Conservation (phyloP, 139 green algal genomes). For the Chlorella sp. region DNA sequence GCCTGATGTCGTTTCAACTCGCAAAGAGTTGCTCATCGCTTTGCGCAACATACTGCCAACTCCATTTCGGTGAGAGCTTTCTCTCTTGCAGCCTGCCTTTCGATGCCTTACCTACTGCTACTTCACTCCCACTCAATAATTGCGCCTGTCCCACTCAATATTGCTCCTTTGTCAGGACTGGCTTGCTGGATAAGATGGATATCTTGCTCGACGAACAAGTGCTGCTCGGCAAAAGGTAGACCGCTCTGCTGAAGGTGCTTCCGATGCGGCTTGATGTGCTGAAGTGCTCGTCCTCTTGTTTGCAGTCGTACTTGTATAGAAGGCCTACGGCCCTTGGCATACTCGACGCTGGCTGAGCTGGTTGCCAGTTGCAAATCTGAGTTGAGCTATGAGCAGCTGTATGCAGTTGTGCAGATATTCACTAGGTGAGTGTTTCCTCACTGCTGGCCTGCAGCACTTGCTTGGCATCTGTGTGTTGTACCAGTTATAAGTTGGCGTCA, state of each 20-base stretch:
- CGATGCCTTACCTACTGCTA: no score
- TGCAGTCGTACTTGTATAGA: constrained; percentile 70
- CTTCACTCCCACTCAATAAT: no score
- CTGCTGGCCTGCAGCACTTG: no score
- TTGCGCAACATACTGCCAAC: constrained; percentile 76
- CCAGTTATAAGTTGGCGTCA: background rate
- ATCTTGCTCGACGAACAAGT: constrained; percentile 80
- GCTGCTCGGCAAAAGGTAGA: constrained; percentile 68
- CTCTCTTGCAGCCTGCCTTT: background rate
- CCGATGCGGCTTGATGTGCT: background rate
- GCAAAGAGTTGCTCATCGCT: constrained; percentile 88
- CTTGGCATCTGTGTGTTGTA: background rate
- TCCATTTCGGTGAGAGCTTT: constrained; percentile 40
- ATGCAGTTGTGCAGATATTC: constrained; percentile 73
- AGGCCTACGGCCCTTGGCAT: constrained; percentile 78
- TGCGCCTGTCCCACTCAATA: no score
- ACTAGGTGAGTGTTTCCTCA: constrained; percentile 30
- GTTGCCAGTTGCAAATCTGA: constrained; percentile 72
- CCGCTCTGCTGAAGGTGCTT: background rate
- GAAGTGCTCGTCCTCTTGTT: background rate
- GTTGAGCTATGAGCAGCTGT: constrained; percentile 72
- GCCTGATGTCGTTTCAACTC: constrained; percentile 72
- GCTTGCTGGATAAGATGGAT: constrained; percentile 50
- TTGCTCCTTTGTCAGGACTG: constrained; percentile 14
- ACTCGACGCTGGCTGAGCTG: constrained; percentile 85